Base-by-base conservation (phyloP, 2,329 filamentous ascomycete species). In the Exophiala oligosperma region DNA sequence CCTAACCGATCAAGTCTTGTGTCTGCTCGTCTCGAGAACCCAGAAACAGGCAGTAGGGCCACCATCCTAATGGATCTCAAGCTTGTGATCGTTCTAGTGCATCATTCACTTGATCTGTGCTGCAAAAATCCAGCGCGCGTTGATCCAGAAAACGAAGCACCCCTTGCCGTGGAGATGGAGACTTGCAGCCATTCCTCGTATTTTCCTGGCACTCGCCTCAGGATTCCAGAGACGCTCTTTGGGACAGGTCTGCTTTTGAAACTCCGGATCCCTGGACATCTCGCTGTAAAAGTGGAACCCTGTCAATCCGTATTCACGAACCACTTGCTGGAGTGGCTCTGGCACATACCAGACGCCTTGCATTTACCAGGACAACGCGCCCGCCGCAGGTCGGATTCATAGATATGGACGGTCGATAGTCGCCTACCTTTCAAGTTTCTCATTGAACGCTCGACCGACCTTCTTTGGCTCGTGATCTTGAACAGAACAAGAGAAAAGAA, bases 311-410 rank as follows among this genome's bases (percentile, higher is more conserved):
- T 51, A 48, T 57, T 56, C 61, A 56, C 47, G 54, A 63, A 50
- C 52, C 58, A 43, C 48, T 44, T 26, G 46, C 52, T 56, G 54
- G 43, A 49, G 46, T 28, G 40, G 40, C 57, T 56, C 64, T 28
- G 40, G 40, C 57, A 58, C 64, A 66, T 66, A 57, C 52, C 60
- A 54, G 40, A 47, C 57, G 54, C 63, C 60, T 65, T 65, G 60
- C 63, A 61, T 65, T 63, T 56, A 56, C 61, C 38, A 59, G 61
- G 60, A 58, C 59, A 58, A 56, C 57, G 61, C 55, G 57, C 52
- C 17, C 17, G 35, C 21, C 44, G 48, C 50, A 51, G 21, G 41
- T 28, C 40, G 23, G 48, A 28, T 38, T 64, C 56, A 57, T 47
- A 48, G 35, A 49, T 41, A 14, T 46, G n/a, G 14, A 54, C 26